phyloP scores from a whole-genome alignment of 306 rosid species.

The Dalbergia cultrata region DNA sequence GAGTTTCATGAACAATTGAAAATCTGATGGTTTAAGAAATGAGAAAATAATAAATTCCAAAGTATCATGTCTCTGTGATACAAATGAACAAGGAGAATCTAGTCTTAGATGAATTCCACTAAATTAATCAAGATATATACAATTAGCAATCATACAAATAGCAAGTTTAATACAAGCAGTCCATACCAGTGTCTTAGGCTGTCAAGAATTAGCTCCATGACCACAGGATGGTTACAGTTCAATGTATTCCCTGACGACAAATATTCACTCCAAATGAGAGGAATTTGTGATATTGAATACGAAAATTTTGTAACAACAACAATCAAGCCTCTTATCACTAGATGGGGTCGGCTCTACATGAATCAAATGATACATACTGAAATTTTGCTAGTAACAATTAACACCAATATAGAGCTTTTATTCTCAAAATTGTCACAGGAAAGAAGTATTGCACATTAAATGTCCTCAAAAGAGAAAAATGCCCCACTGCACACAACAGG shows the following conservation, averaged over 20 bases:
- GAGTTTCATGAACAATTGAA: constrained; percentile 36
- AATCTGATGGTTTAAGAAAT: constrained; percentile 19
- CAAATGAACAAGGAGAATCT: constrained; percentile 34
- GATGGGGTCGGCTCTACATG: neutral
- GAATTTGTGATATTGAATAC: constrained; percentile 32
- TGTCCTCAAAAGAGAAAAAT: constrained; percentile 36
- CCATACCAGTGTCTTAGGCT: constrained; percentile 97
- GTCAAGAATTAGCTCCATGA: constrained; percentile 91
- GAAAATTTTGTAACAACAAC: neutral
- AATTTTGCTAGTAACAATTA: constrained; percentile 23
- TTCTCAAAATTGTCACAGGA: constrained; percentile 1
- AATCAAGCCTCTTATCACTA: neutral
- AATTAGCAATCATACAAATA: constrained; percentile 35
- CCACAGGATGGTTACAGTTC: constrained; percentile 93
- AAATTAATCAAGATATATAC: constrained; percentile 25
- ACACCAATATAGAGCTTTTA: constrained; percentile 26
- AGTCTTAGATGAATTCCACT: constrained; percentile 13
- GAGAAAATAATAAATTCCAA: constrained; percentile 13
- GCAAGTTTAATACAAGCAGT: neutral
- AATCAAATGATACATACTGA: constrained; percentile 2
- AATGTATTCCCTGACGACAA: constrained; percentile 85
- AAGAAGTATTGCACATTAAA: constrained; percentile 32
- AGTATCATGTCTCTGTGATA: constrained; percentile 31
- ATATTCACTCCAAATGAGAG: constrained; percentile 42
- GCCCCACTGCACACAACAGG: constrained; percentile 2